Percentiles rank a stretch among this genome's conserved stretches.
Conservation (phyloP, 2,329 filamentous ascomycete genomes). For the Diaporthe helianthi region DNA sequence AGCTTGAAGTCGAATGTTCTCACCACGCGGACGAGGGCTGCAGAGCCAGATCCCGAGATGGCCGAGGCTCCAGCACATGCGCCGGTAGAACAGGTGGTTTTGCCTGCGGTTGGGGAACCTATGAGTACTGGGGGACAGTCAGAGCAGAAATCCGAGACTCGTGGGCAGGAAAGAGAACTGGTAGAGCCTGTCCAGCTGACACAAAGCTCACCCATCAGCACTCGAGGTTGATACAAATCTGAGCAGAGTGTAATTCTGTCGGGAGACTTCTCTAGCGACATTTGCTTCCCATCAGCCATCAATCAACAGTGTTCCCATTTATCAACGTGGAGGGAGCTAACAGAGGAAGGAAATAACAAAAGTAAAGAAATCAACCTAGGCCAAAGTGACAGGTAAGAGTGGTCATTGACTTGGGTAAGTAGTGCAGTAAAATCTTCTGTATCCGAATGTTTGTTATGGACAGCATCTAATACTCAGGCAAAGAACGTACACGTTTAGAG, state of each 20-base stretch:
- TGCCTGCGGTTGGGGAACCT: background rate
- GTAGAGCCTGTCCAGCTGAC: background rate
- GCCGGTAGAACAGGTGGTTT: background rate
- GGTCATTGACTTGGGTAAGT: background rate
- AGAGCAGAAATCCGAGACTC: background rate
- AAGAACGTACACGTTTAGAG: no score
- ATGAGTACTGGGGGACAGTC: background rate
- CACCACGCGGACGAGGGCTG: background rate
- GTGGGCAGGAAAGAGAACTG: background rate
- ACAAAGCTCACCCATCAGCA: background rate
- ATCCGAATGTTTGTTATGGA: background rate
- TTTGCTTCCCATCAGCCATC: background rate
- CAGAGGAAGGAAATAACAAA: background rate
- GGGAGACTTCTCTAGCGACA: background rate
- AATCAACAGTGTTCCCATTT: background rate
- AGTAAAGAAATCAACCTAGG: no score
- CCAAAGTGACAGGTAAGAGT: background rate
- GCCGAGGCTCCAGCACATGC: background rate
- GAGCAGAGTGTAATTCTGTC: no score
- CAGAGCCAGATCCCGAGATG: slow-evolving; percentile 2
- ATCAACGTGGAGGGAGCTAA: background rate
- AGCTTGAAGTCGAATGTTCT: slow-evolving; percentile 1
- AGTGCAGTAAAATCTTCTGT: background rate
- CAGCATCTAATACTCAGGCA: no score
- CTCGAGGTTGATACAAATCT: background rate